Evolutionary conservation across 805 yeast genomes (phyloP).

Genomic region (Vanderwaltozyma yarrowii): DNA sequence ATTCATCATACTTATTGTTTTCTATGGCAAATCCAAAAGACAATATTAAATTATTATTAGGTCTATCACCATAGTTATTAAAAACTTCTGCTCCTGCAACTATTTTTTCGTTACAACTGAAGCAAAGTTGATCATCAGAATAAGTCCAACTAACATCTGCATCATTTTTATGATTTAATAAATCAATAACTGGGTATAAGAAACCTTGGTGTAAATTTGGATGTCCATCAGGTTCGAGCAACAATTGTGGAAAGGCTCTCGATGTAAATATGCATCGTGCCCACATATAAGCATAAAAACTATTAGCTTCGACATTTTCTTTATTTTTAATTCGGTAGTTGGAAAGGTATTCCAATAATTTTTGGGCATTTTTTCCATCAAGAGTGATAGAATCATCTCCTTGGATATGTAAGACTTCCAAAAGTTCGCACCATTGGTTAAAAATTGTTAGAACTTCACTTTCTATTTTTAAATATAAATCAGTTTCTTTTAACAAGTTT

Average conservation of each 20-base stretch:
- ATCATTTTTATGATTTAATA: conserved; percentile 60
- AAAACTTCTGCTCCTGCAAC: conserved; percentile 41
- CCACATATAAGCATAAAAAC: conserved; percentile 68
- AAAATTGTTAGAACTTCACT: conserved; percentile 37
- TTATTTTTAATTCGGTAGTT: not conserved
- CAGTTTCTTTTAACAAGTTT: conserved; percentile 52
- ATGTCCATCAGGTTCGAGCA: conserved; percentile 31
- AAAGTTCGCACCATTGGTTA: conserved; percentile 45
- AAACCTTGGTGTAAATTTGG: conserved; percentile 45
- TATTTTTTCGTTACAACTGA: conserved; percentile 30
- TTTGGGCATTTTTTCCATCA: conserved; percentile 4
- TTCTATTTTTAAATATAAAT: conserved; percentile 46
- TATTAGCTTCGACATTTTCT: conserved; percentile 39
- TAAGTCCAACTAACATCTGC: conserved; percentile 56
- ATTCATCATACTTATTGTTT: conserved; percentile 46
- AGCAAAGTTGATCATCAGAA: conserved; percentile 29
- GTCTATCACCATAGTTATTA: conserved; percentile 82
- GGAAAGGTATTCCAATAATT: conserved; percentile 17
- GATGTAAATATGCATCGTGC: conserved; percentile 59
- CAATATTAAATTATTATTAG: conserved; percentile 71
- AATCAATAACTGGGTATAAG: conserved; percentile 68
- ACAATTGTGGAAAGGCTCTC: conserved; percentile 68
- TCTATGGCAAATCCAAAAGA: conserved; percentile 71
- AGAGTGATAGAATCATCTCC: conserved; percentile 2
- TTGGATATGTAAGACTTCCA: conserved; percentile 4